phyloP scores from a whole-genome alignment of 1,284 basidiomycete species.

The Boletus sp. region DNA sequence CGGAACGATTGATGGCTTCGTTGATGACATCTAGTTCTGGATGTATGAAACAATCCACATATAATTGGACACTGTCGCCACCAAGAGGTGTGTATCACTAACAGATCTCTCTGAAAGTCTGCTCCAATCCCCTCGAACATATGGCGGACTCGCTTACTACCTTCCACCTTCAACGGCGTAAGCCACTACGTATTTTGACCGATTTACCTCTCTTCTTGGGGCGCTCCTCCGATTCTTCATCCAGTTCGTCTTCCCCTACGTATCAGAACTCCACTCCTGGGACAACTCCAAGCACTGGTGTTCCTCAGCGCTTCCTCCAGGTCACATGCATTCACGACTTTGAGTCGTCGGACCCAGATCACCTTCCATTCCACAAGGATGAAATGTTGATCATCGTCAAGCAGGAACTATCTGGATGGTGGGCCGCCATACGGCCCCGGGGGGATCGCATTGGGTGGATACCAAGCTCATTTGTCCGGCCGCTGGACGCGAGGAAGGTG shows the following conservation, averaged over 20 bases:
- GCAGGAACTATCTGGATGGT: constrained; percentile 76
- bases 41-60: constrained; percentile 4
- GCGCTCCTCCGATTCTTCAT: constrained; percentile 23
- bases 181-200: constrained; percentile 52
- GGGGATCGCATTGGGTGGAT: constrained; percentile 69
- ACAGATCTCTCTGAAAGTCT: background rate
- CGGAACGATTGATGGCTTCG: constrained; percentile 2
- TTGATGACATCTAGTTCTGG: constrained; percentile 13
- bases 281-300: constrained; percentile 36
- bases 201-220: constrained; percentile 45
- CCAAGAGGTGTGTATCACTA: constrained; percentile 16
- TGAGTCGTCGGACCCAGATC: constrained; percentile 58
- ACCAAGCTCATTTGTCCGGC: constrained; percentile 59
- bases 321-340: constrained; percentile 73
- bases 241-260: constrained; percentile 37
- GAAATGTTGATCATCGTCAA: constrained; percentile 70
- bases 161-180: constrained; percentile 30
- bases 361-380: constrained; percentile 63
- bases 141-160: constrained; percentile 13
- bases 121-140: background rate
- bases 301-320: constrained; percentile 40
- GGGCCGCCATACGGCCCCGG: constrained; percentile 68
- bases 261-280: constrained; percentile 33
- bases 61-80: constrained; percentile 9
- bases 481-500: constrained; percentile 33